phyloP scores from a whole-genome alignment of 2,329 filamentous ascomycete genomes.

The Fusarium nanum region DNA sequence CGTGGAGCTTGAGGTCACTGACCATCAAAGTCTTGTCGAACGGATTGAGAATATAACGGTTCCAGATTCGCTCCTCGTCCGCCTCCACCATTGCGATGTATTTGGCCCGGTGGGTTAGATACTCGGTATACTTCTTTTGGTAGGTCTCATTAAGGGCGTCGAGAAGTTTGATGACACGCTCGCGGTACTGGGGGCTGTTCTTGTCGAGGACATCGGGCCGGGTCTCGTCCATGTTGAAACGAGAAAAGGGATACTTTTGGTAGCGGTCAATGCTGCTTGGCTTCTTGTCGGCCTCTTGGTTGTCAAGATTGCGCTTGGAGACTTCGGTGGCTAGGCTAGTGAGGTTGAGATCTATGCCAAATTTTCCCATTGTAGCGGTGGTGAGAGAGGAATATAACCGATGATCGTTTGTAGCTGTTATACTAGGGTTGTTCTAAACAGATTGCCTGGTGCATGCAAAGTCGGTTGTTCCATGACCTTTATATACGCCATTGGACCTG shows the following conservation, averaged over 20 bases:
- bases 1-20: not conserved
- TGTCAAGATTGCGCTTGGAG: not conserved
- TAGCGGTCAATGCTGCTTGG: slow-evolving; percentile 3
- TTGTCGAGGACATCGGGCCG: slow-evolving; percentile 8
- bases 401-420: not conserved
- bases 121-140: not conserved
- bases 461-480: not conserved
- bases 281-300: not conserved
- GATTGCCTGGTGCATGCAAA: not conserved
- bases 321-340: not conserved
- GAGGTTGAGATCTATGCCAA: not conserved
- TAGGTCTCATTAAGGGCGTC: slow-evolving; percentile 10
- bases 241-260: slow-evolving; percentile 8
- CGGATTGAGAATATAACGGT: slow-evolving; percentile 26
- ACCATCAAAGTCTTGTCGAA: not conserved
- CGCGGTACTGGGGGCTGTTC: slow-evolving; percentile 19
- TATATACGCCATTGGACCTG: not conserved
- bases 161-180: slow-evolving; percentile 11
- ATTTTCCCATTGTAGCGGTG: slow-evolving; percentile 10
- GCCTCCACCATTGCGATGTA: slow-evolving; percentile 2
- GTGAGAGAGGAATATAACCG: not conserved
- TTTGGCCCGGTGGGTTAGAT: not conserved
- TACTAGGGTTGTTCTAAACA: not conserved
- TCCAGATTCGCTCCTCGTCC: slow-evolving; percentile 15
- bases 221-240: not conserved